Percentiles rank a stretch among this genome's conserved stretches.
Evolutionary conservation across 306 rosid species (phyloP).

Genomic region (Datisca glomerata): DNA sequence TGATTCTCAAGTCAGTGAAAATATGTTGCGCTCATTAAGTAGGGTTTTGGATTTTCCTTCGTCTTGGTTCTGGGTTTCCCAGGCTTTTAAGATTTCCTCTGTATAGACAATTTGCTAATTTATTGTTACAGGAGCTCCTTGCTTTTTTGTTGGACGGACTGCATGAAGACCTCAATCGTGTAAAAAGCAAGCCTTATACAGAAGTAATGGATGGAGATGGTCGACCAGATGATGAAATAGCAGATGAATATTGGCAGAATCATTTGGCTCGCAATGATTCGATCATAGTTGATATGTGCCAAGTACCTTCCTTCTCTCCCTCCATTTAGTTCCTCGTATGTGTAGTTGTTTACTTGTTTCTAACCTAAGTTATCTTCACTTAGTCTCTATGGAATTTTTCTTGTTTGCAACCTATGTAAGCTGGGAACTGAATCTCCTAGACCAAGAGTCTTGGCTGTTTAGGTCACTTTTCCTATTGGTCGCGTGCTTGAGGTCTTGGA

Average conservation of each 20-base stretch:
- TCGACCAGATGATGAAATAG: slow-evolving; percentile 70
- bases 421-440: background rate
- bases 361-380: background rate
- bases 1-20: slow-evolving; percentile 86
- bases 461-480: no score
- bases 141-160: slow-evolving; percentile 97
- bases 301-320: slow-evolving; percentile 28
- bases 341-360: no score
- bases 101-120: slow-evolving; percentile 12
- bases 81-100: slow-evolving; percentile 7
- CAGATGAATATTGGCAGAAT: slow-evolving; percentile 92
- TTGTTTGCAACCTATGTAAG: background rate
- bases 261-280: slow-evolving; percentile 97
- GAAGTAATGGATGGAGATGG: slow-evolving; percentile 91
- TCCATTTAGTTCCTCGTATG: background rate
- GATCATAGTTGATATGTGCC: slow-evolving; percentile 95
- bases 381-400: background rate
- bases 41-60: slow-evolving; percentile 20
- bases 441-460: slow-evolving; percentile 7
- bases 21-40: slow-evolving; percentile 12
- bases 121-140: slow-evolving; percentile 65
- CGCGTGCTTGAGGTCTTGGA: background rate
- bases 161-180: slow-evolving; percentile 98
- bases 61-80: slow-evolving; percentile 13
- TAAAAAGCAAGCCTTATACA: slow-evolving; percentile 84